phyloP scores from a whole-genome alignment of 148 eudicot genomes.

The Fagopyrum homotropicum region DNA sequence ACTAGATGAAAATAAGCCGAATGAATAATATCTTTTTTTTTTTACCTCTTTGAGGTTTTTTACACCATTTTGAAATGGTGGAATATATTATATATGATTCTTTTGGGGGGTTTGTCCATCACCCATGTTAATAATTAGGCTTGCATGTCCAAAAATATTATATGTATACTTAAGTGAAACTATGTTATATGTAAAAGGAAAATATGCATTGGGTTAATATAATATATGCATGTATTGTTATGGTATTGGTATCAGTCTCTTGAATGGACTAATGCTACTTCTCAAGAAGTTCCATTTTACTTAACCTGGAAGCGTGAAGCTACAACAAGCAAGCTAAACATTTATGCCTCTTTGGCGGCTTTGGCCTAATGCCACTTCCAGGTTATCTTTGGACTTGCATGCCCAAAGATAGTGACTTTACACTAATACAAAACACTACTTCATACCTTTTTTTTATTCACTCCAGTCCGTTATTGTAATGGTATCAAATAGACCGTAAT shows the following conservation, averaged over 20 bases:
- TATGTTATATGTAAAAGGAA: neutral
- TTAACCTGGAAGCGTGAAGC: neutral
- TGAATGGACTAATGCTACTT: neutral
- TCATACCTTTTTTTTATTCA: too few relatives aligned
- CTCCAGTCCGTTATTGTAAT: too few relatives aligned
- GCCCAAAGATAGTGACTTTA: too few relatives aligned
- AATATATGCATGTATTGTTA: neutral
- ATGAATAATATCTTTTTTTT: neutral
- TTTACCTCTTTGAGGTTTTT: neutral
- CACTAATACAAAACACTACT: too few relatives aligned
- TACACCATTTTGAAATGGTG: neutral
- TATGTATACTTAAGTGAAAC: neutral
- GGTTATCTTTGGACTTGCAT: too few relatives aligned
- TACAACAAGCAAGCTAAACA: neutral
- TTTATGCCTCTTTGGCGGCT: neutral
- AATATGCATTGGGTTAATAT: neutral
- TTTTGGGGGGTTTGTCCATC: neutral
- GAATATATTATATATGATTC: conserved; percentile 7
- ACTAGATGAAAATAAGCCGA: neutral
- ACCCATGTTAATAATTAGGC: neutral
- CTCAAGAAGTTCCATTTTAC: neutral
- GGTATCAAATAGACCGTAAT: too few relatives aligned
- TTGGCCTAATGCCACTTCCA: too few relatives aligned
- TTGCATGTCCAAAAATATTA: neutral
- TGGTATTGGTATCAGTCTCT: neutral